Evolutionary conservation across 352 stramenopile genomes (phyloP).

Genomic region (Phytophthora fragariae): DNA sequence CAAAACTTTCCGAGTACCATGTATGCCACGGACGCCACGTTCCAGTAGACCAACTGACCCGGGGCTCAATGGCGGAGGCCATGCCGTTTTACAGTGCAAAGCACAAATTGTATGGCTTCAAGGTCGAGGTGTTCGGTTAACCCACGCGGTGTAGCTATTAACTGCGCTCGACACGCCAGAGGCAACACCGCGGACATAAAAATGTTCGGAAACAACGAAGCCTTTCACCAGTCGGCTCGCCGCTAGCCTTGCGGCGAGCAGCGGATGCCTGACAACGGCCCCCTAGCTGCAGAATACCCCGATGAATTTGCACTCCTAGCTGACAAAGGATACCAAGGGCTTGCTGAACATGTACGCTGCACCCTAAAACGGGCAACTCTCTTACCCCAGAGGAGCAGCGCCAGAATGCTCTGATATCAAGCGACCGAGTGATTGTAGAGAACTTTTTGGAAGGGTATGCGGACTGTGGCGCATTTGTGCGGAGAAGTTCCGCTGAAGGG

Average conservation of each 20-base stretch:
- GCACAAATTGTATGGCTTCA: slow-evolving; percentile 1
- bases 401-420: not conserved
- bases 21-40: not conserved
- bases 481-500: not conserved
- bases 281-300: not conserved
- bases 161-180: not conserved
- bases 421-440: not conserved
- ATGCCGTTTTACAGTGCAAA: slow-evolving; percentile 6
- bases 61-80: not conserved
- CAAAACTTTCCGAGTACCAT: not conserved
- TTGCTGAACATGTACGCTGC: not conserved
- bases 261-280: not conserved
- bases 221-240: not conserved
- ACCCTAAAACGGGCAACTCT: not conserved
- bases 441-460: not conserved
- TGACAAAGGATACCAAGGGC: not conserved
- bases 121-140: not conserved
- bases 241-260: not conserved
- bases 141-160: not conserved
- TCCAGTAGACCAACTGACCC: not conserved
- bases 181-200: slow-evolving; percentile 2
- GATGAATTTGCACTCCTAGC: not conserved
- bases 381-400: not conserved
- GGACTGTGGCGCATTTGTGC: not conserved
- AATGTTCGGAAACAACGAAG: not conserved